phyloP scores from a whole-genome alignment of 2,329 filamentous ascomycete species.

The Sporothrix mexicana region DNA sequence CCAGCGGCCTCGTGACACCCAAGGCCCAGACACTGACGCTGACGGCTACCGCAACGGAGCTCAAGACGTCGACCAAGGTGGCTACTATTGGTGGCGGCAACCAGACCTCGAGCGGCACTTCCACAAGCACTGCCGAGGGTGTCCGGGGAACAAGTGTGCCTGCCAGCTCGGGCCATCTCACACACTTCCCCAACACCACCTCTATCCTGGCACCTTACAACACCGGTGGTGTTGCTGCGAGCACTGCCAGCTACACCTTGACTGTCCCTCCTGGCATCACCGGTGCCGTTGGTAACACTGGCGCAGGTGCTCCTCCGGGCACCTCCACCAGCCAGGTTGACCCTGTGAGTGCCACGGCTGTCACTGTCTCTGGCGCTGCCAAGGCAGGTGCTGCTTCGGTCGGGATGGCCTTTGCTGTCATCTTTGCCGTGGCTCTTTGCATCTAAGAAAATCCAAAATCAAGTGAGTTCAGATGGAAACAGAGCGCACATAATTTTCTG shows the following conservation, averaged over 20 bases:
- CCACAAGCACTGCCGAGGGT: slow-evolving; percentile 31
- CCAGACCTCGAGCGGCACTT: slow-evolving; percentile 9
- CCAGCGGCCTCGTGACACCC: slow-evolving; percentile 22
- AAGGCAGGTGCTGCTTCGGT: slow-evolving; percentile 39
- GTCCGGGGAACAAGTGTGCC: slow-evolving; percentile 10
- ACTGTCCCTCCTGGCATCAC: slow-evolving; percentile 25
- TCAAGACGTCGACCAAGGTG: slow-evolving; percentile 25
- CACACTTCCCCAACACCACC: slow-evolving; percentile 33
- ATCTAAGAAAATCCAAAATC: neutral
- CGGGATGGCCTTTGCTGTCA: slow-evolving; percentile 47
- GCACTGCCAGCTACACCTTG: slow-evolving; percentile 35
- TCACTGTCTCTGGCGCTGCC: slow-evolving; percentile 42
- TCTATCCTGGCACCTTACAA: slow-evolving; percentile 20
- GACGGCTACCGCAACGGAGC: slow-evolving; percentile 23
- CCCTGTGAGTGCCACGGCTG: slow-evolving; percentile 38
- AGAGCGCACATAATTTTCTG: neutral
- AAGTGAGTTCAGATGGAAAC: neutral
- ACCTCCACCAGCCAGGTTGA: slow-evolving; percentile 42
- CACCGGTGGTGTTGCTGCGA: slow-evolving; percentile 5
- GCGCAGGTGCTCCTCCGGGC: slow-evolving; percentile 31
- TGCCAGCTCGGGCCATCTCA: neutral
- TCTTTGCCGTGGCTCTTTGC: slow-evolving; percentile 44
- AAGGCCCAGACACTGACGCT: slow-evolving; percentile 30
- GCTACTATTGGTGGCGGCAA: slow-evolving; percentile 18
- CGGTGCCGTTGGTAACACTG: slow-evolving; percentile 17